A percentile compares a stretch with the other conserved stretches of the same genome.
Evolutionary conservation across 345 rosid genomes (phyloP).

Genomic region (Eucalyptus fibrosa): DNA sequence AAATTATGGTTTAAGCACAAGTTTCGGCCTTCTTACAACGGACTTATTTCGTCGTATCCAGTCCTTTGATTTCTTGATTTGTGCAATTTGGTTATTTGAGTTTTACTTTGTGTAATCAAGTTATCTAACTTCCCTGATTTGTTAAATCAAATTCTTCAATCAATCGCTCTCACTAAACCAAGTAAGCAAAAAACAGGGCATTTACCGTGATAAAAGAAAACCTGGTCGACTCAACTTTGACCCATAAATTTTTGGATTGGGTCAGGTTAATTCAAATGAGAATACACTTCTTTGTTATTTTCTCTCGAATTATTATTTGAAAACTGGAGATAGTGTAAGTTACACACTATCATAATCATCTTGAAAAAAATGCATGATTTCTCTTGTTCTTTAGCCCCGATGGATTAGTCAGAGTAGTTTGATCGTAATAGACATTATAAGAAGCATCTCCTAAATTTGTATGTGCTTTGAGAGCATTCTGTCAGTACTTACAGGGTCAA

Average conservation of each 20-base stretch:
- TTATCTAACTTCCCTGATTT: not conserved
- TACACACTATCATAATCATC: not conserved
- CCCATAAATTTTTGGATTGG: not conserved
- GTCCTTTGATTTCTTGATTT: not conserved
- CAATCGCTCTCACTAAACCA: not conserved
- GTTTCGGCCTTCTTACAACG: rapidly evolving
- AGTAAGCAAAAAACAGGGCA: not conserved
- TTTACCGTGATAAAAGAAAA: not conserved
- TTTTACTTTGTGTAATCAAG: not conserved
- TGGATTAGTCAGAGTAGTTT: not conserved
- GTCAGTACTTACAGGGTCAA: not conserved
- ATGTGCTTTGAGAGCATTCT: not conserved
- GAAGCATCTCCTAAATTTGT: not conserved
- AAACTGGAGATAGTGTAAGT: not conserved
- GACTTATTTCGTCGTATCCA: not conserved
- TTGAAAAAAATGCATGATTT: not conserved
- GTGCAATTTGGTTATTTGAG: not conserved
- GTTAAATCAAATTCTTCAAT: not conserved
- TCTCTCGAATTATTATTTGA: not conserved
- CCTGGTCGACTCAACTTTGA: not conserved
- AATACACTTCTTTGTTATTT: not conserved
- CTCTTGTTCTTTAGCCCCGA: not conserved
- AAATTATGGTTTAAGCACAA: not conserved
- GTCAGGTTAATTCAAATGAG: rapidly evolving
- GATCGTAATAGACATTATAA: not conserved